Percentiles rank a stretch among this genome's conserved stretches.
These are phyloP conservation scores for Verticillium zaregamsianum DNA, from an alignment of 2,329 filamentous ascomycete genomes.

Conservation along the genomic window DNA sequence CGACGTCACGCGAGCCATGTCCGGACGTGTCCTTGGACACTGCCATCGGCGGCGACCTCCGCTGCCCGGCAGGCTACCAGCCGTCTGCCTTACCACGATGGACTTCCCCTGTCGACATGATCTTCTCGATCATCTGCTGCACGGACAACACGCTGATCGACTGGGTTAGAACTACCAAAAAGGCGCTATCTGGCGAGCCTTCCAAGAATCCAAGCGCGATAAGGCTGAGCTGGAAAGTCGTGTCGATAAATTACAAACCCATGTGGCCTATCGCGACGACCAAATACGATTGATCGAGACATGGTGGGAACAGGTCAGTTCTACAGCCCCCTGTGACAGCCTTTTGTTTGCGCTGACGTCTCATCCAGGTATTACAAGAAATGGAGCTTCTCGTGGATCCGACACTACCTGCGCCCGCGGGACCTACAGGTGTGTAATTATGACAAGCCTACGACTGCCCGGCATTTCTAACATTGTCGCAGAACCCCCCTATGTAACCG, in stretches of 20 bases:
- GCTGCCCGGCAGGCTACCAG: neutral
- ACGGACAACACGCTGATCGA: conserved; percentile 27
- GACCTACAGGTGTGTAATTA: conserved; percentile 9
- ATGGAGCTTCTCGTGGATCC: conserved; percentile 55
- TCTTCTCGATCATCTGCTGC: neutral
- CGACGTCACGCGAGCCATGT: neutral
- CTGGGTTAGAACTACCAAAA: conserved; percentile 76
- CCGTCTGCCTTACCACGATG: too few species aligned
- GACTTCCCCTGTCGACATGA: neutral
- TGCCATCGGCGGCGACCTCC: neutral
- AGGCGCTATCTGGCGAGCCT: conserved; percentile 93
- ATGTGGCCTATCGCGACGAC: conserved; percentile 80
- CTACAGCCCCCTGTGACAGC: conserved; percentile 8
- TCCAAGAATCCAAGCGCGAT: conserved; percentile 96
- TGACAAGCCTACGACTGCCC: conserved; percentile 1
- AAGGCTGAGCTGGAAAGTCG: conserved; percentile 76
- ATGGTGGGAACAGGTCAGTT: conserved; percentile 87
- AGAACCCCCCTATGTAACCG: conserved; percentile 55
- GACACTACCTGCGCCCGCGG: conserved; percentile 30
- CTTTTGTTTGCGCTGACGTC: conserved; percentile 17
- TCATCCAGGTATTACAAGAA: conserved; percentile 57
- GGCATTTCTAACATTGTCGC: conserved; percentile 17
- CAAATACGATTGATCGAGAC: conserved; percentile 85
- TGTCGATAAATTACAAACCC: conserved; percentile 74
- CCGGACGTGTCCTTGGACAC: neutral